Percentiles rank a stretch among this genome's conserved stretches.
These are phyloP conservation scores for Calophaca sinica DNA, from an alignment of 306 rosid species.

Conservation along the genomic window DNA sequence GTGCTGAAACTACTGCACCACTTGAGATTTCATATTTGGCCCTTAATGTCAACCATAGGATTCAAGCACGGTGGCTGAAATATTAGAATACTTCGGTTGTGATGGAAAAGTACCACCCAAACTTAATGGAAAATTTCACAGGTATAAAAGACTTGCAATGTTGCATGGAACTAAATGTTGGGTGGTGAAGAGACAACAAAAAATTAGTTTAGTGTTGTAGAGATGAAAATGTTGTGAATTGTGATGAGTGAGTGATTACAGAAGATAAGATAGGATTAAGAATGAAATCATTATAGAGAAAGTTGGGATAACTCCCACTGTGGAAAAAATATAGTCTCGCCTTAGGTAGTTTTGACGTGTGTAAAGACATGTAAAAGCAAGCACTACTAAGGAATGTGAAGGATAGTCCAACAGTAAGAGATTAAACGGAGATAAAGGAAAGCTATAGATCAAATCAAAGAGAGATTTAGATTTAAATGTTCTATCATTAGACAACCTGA, in stretches of 20 bases:
- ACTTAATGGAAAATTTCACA: not conserved
- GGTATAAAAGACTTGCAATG: not conserved
- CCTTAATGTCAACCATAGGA: conserved; percentile 9
- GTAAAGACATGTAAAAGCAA: not conserved
- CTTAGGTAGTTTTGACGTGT: not conserved
- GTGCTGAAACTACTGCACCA: conserved; percentile 8
- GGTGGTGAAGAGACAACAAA: not conserved
- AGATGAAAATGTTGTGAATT: not conserved
- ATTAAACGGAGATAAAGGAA: not conserved
- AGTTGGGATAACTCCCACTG: not conserved
- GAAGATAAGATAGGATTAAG: not conserved
- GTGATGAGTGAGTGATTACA: not conserved
- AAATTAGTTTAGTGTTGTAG: not conserved
- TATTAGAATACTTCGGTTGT: not conserved
- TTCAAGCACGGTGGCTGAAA: not conserved
- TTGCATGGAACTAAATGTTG: not conserved
- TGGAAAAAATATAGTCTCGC: not conserved
- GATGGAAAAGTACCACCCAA: not conserved
- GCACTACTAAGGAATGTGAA: not conserved
- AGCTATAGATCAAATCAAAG: not conserved
- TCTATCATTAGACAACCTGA: too few species aligned
- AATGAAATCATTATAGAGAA: not conserved
- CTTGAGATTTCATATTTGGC: not conserved
- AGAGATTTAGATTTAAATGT: not conserved
- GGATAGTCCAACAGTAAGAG: not conserved